Base-by-base conservation (phyloP, 208 protist species). In the Leishmania martiniquensis region DNA sequence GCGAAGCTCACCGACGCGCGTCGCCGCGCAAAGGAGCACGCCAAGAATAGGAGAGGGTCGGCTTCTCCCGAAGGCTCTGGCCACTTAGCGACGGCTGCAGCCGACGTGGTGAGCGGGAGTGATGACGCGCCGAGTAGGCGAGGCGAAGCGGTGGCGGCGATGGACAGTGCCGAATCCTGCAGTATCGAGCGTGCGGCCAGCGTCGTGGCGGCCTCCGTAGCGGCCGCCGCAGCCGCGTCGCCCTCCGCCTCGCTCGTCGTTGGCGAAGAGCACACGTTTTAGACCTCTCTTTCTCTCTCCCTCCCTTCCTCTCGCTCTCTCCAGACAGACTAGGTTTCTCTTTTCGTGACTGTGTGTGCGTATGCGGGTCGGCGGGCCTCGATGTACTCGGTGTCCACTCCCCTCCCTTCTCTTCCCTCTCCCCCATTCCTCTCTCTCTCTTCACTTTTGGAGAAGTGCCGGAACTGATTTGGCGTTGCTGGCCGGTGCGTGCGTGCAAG, bases 1-100 rank as follows among this genome's bases (percentile, higher is more conserved):
- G 80, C 85, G 65, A 94, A 90, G 80, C n/a, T 91, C 51, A 83
- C 85, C 29, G 81, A 91, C 32, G 82, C 77, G 49, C 88, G 91
- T 10, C 86, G 80, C 70, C 84, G 84, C 71, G 73, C 70, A 7
- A 85, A 89, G 72, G 78, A 66, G 10, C 67, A 51, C 17, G 67
- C n/a, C 22, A 75, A 75, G 39, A 20, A 47, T 42, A 20, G 66
- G 47, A 69, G 49, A 9, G 65, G 44, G 20, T 4, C 42, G 29
- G 65, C 39, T 6, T 25, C 39, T n/a, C 65, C 68, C 39, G 49
- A 45, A 52, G 22, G 47, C 62, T n/a, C 47, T 55, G 39, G 13
- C 29, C 37, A 20, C 44, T 9, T 29, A 25, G 63, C 63, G 39
- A 17, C 39, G 22, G 63, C 62, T 37, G 39, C 60, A 42, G 65